Evolutionary conservation across 495 filamentous ascomycete species (phyloP).

Genomic region (Stereocaulon alpinum): DNA sequence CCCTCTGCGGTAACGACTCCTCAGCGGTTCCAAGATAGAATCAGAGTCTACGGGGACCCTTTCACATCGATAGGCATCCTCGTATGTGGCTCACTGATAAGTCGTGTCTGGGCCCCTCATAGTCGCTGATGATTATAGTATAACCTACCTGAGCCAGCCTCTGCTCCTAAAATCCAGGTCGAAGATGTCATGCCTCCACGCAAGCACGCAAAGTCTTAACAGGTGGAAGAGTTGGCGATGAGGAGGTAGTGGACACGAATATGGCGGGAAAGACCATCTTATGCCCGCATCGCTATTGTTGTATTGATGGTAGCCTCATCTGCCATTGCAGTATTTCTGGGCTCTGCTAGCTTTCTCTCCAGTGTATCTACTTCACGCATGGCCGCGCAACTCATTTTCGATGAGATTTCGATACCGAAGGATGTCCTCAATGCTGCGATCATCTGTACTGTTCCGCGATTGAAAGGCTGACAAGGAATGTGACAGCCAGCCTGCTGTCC

Average conservation of each 20-base stretch:
- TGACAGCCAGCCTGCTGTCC: no score
- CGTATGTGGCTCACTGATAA: slow-evolving; percentile 4
- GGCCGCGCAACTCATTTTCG: no score
- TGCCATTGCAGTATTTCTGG: no score
- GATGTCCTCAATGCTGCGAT: no score
- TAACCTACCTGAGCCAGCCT: neutral
- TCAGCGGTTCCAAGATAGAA: neutral
- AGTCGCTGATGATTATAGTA: slow-evolving; percentile 6
- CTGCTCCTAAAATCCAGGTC: slow-evolving; percentile 1
- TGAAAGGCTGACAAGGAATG: no score
- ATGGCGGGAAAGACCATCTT: neutral
- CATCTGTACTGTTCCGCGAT: no score
- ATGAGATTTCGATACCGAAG: no score
- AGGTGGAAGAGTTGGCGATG: neutral
- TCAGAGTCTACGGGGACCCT: slow-evolving; percentile 14
- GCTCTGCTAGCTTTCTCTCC: no score
- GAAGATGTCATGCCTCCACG: neutral
- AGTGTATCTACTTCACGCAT: no score
- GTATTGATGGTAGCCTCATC: no score
- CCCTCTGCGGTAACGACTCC: slow-evolving; percentile 1
- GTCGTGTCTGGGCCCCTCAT: neutral
- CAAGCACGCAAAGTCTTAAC: neutral
- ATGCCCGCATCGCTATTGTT: neutral
- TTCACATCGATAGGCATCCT: slow-evolving; percentile 12
- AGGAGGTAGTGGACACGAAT: neutral